Evolutionary conservation across 768 basidiomycete species (phyloP).

Genomic region (Termitomyces sp.): DNA sequence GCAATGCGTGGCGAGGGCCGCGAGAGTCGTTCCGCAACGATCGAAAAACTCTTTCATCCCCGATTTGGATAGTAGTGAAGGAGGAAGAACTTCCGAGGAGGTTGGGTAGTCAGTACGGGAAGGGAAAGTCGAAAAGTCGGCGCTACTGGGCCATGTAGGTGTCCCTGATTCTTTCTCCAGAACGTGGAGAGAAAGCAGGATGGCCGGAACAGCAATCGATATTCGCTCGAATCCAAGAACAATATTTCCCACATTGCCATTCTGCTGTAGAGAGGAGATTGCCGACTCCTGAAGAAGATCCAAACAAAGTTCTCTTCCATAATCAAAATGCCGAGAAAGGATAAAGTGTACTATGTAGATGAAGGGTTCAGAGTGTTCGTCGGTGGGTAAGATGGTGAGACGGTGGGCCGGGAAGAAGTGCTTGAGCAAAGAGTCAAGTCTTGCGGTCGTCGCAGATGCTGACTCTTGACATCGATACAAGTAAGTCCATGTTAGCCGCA

Average conservation of each 20-base stretch:
- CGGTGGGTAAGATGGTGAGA: conserved; percentile 55
- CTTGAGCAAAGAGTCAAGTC: conserved; percentile 71
- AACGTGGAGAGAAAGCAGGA: conserved; percentile 65
- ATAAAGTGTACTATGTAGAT: conserved; percentile 80
- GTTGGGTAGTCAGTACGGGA: conserved; percentile 66
- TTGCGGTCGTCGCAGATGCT: conserved; percentile 73
- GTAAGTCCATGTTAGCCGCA: conserved; percentile 91
- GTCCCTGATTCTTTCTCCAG: conserved; percentile 68
- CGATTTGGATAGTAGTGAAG: conserved; percentile 52
- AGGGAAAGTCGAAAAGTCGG: conserved; percentile 59
- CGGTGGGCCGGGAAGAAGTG: conserved; percentile 78
- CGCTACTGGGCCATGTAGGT: conserved; percentile 77
- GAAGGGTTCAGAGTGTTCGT: conserved; percentile 76
- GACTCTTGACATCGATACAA: conserved; percentile 91
- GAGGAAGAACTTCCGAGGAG: conserved; percentile 61
- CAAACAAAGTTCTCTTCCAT: conserved; percentile 77
- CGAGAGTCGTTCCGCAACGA: conserved; percentile 54
- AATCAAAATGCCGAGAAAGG: conserved; percentile 80
- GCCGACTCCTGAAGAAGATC: conserved; percentile 75
- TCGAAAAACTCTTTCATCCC: conserved; percentile 75
- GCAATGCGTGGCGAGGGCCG: conserved; percentile 54
- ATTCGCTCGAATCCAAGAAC: conserved; percentile 69
- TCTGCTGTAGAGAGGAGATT: conserved; percentile 39
- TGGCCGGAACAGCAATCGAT: conserved; percentile 72
- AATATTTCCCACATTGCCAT: conserved; percentile 36